These are phyloP conservation scores for Rhizopogon vinicolor DNA, from an alignment of 768 basidiomycete species.

Conservation along the genomic window DNA sequence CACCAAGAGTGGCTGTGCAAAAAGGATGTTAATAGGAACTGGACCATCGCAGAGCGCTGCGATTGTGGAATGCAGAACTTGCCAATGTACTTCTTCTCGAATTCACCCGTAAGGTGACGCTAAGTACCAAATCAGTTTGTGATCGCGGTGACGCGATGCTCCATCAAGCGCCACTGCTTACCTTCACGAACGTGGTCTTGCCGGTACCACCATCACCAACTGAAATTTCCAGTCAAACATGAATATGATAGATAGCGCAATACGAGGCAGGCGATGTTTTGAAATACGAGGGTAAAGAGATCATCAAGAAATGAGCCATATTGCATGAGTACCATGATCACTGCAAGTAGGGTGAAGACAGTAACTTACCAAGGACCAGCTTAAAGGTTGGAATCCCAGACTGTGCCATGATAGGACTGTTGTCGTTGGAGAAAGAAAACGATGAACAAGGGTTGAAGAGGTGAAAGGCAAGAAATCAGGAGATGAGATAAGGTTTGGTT, in stretches of 20 bases:
- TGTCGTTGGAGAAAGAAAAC: slow-evolving; percentile 18
- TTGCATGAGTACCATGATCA: slow-evolving; percentile 23
- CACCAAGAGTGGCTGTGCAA: slow-evolving; percentile 89
- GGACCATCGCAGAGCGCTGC: slow-evolving; percentile 8
- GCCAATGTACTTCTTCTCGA: slow-evolving; percentile 99
- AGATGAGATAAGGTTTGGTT: slow-evolving; percentile 33
- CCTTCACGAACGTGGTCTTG: slow-evolving; percentile 99
- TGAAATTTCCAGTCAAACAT: slow-evolving; percentile 24
- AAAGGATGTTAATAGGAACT: slow-evolving; percentile 9
- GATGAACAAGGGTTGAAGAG: slow-evolving; percentile 9
- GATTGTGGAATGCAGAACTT: slow-evolving; percentile 23
- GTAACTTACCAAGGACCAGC: slow-evolving; percentile 87
- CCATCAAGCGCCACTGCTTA: slow-evolving; percentile 30
- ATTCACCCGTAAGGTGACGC: slow-evolving; percentile 99
- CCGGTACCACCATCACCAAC: slow-evolving; percentile 97
- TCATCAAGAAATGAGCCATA: slow-evolving; percentile 44
- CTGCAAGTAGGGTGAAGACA: slow-evolving; percentile 5
- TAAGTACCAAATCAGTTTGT: slow-evolving; percentile 53
- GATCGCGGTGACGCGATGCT: slow-evolving; percentile 35
- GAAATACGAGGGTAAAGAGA: slow-evolving; percentile 23
- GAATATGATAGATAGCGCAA: slow-evolving; percentile 9
- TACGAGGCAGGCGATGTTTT: slow-evolving; percentile 2
- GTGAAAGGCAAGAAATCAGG: slow-evolving; percentile 26
- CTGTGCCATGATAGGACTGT: slow-evolving; percentile 37
- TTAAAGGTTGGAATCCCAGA: slow-evolving; percentile 83